phyloP scores from a whole-genome alignment of 257 asterid genomes.

The Solanum virginianum region DNA sequence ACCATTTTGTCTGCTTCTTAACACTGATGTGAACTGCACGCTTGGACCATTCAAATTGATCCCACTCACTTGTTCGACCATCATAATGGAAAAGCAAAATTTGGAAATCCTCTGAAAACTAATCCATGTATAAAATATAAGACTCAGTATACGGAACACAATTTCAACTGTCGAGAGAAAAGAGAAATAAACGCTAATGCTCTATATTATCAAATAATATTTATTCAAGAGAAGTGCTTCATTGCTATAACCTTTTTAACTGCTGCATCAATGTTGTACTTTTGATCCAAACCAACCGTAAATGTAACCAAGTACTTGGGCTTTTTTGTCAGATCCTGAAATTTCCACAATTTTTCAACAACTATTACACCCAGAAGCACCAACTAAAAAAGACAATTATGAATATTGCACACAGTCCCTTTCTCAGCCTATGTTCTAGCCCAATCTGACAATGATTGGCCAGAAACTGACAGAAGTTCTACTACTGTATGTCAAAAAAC shows the following conservation, averaged over 20 bases:
- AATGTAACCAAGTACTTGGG: slow-evolving; percentile 89
- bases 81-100: slow-evolving; percentile 96
- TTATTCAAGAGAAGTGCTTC: neutral
- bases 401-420: neutral
- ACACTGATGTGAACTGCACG: slow-evolving; percentile 87
- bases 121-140: slow-evolving; percentile 1
- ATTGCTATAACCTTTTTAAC: slow-evolving; percentile 64
- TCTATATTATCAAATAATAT: neutral
- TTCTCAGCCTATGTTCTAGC: neutral
- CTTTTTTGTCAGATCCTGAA: slow-evolving; percentile 85
- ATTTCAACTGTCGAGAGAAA: neutral
- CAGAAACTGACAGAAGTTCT: neutral
- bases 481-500: neutral
- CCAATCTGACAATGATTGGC: neutral
- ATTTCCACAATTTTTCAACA: neutral
- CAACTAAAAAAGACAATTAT: neutral
- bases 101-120: slow-evolving; percentile 95
- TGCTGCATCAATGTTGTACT: slow-evolving; percentile 58
- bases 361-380: neutral
- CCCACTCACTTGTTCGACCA: slow-evolving; percentile 95
- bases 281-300: slow-evolving; percentile 89
- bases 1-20: slow-evolving; percentile 95
- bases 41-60: slow-evolving; percentile 91
- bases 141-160: slow-evolving; percentile 7
- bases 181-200: neutral